These are phyloP conservation scores for Alternaria viburni DNA, from an alignment of 2,329 filamentous ascomycete species.

Conservation along the genomic window DNA sequence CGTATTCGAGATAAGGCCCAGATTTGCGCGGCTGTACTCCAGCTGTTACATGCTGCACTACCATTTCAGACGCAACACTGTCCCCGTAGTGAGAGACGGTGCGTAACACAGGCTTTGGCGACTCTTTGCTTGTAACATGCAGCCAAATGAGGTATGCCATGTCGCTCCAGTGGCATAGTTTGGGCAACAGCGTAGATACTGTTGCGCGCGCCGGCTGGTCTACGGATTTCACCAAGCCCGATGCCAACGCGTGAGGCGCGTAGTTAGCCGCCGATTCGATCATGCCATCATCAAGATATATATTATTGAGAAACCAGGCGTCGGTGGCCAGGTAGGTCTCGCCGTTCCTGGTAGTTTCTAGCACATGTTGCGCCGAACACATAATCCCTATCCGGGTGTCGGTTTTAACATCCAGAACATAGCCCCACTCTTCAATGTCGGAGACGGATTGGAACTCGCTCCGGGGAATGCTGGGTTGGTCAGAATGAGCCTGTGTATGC, in stretches of 20 bases:
- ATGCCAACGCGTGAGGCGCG: background rate
- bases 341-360: background rate
- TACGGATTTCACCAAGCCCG: background rate
- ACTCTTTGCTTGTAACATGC: background rate
- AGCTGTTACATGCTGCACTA: background rate
- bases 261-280: background rate
- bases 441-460: background rate
- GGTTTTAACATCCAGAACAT: background rate
- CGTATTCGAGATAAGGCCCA: background rate
- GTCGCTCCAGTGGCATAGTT: background rate
- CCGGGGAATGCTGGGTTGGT: background rate
- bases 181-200: background rate
- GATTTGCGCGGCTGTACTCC: background rate
- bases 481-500: background rate
- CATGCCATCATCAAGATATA: background rate
- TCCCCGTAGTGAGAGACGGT: background rate
- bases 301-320: background rate
- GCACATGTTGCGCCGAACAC: background rate
- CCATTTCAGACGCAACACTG: background rate
- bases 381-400: background rate
- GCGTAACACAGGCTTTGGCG: background rate
- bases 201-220: background rate
- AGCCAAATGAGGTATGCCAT: background rate
- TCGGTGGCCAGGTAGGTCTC: background rate
- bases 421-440: background rate